Evolutionary conservation across 345 rosid genomes (phyloP), one percentile per base, ranked within the genome.

Genomic region (Abelmoschus esculentus): DNA sequence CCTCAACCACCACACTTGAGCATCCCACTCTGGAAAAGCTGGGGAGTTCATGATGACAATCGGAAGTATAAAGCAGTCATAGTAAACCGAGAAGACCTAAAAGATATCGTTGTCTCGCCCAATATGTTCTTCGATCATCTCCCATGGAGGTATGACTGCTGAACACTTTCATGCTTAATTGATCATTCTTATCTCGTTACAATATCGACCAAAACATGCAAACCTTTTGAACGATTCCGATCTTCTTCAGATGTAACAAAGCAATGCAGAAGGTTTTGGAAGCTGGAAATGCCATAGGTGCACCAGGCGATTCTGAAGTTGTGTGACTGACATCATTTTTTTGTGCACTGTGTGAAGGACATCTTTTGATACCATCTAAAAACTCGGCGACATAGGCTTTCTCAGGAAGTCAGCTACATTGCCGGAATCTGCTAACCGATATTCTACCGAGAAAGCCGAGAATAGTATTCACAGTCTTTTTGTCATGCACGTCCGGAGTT

Each of bases 51-150:
- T 66, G 83, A 82, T 3, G 74, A 63, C 4, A 42, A 42, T 17
- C 76, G 61, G 40, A 78, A 66, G 70, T 88, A 86, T 74, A 84
- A 76, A 78, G 97, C 92, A 28, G 88, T 82, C 72, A 47, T 91
- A 65, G 87, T 87, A 15, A 82, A 91, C 66, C 82, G 86, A 80
- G 87, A 88, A 74, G 70, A 75, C 75, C 88, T 93, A 61, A 88
- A 77, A 69, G 96, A 91, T 67, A 82, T 93, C 2, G 81, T 86
- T 29, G 96, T 93, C 18, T 89, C 96, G 60, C 91, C 86, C 70
- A 81, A 86, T 49, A 93, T 93, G 99, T 93, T 93, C 76, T 84
- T 91, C 73, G 97, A 91, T 76, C 97, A 93, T 83, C 87, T 91
- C 22, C 98, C 98, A 19, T 91, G 97, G 96, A 93, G 96, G 97